These are phyloP conservation scores for Kockovaella imperatae DNA, from an alignment of 768 basidiomycete species.

Conservation along the genomic window DNA sequence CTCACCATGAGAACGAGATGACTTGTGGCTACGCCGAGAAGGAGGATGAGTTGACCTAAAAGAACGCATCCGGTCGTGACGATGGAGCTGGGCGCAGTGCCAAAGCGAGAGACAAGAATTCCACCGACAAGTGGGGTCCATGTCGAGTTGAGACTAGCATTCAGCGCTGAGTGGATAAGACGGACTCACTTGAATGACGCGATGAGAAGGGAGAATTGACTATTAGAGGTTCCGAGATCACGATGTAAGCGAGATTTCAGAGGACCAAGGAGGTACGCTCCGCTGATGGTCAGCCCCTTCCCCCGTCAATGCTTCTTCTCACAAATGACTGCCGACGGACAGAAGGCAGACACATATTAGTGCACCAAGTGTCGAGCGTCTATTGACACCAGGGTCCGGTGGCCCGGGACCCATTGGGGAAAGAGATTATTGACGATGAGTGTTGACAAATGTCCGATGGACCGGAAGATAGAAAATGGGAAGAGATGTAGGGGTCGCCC, in stretches of 20 bases:
- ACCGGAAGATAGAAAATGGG: too few relatives aligned
- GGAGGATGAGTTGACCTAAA: constrained; percentile 61
- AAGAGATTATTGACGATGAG: too few relatives aligned
- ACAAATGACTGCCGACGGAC: constrained; percentile 20
- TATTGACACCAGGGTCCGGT: too few relatives aligned
- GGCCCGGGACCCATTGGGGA: too few relatives aligned
- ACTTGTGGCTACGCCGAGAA: constrained; percentile 13
- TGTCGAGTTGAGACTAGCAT: constrained; percentile 55
- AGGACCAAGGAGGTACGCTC: constrained; percentile 67
- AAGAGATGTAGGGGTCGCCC: too few relatives aligned
- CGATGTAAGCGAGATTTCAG: constrained; percentile 50
- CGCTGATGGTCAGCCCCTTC: constrained; percentile 30
- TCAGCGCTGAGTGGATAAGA: background rate
- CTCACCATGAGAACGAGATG: constrained; percentile 16
- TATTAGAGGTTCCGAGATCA: constrained; percentile 64
- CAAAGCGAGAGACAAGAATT: constrained; percentile 43
- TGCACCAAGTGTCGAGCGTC: too few relatives aligned
- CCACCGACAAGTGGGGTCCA: constrained; percentile 75
- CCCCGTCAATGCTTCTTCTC: background rate
- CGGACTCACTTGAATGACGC: constrained; percentile 54
- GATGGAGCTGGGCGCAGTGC: constrained; percentile 51
- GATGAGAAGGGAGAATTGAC: constrained; percentile 68
- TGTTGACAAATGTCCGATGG: too few relatives aligned
- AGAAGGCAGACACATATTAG: constrained; percentile 15
- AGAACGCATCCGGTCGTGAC: constrained; percentile 65